Percentiles rank a stretch among this genome's conserved stretches.
These are phyloP conservation scores for Knoxdaviesia capensis DNA, from an alignment of 2,329 filamentous ascomycete genomes.

Conservation along the genomic window DNA sequence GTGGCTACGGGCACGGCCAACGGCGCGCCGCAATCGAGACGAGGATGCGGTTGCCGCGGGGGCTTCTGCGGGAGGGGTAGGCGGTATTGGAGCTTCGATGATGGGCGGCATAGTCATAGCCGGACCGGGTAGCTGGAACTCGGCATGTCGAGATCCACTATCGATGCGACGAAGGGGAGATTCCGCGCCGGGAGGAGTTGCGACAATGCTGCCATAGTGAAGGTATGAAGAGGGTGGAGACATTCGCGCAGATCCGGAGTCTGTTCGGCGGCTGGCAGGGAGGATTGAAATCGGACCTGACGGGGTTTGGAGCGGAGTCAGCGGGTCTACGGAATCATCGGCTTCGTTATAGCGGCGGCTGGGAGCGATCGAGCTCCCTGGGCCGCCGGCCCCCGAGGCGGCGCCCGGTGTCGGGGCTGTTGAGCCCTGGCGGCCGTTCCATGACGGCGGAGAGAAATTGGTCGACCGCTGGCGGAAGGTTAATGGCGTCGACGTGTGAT, in stretches of 20 bases:
- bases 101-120: too few species aligned
- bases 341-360: neutral
- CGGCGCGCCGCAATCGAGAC: too few species aligned
- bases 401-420: neutral
- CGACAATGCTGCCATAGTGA: constrained; percentile 32
- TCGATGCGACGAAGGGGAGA: too few species aligned
- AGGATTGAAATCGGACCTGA: neutral
- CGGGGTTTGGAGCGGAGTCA: neutral
- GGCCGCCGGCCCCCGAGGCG: neutral
- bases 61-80: too few species aligned
- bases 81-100: too few species aligned
- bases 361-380: too few species aligned
- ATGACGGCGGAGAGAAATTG: constrained; percentile 25
- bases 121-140: too few species aligned
- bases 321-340: neutral
- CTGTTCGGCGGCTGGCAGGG: neutral
- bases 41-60: too few species aligned
- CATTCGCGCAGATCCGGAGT: neutral
- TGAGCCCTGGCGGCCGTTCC: neutral
- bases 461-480: constrained; percentile 7
- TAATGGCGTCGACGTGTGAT: constrained; percentile 16
- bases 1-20: too few species aligned
- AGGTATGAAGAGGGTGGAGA: constrained; percentile 8
- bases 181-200: too few species aligned
- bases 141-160: too few species aligned